Base-by-base conservation (phyloP, 345 rosid species). In the Pseudoturritis turrita region DNA sequence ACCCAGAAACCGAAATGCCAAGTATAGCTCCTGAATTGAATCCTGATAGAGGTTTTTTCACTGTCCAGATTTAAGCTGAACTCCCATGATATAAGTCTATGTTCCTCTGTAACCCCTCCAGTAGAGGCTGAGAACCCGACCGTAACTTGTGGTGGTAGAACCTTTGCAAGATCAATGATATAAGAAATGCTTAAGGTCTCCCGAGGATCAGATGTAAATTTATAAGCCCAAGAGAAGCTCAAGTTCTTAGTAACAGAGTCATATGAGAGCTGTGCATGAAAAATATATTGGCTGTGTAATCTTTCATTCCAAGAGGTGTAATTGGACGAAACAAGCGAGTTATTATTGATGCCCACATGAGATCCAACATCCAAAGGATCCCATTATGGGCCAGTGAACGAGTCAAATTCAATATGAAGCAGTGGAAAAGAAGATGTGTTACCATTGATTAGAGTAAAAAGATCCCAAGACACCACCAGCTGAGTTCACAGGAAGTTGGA, bases 81-180 rank as follows among this genome's bases (percentile, higher is more conserved):
- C 18, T 73, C 79, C 86, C 86, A 83, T 0, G 82, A 77, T 1
- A 62, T 12, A 9, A 83, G 71, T 4, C 15, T 70, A 40, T 83
- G 83, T 7, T 29, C 22, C 22, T 67, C 79, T 10, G 17, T 26
- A 11, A 0, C 0, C 3, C 12, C 0, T 31, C 81, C 62, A 10
- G 84, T 65, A 9, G 85, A 62, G 2, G 90, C 88, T 25, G 80
- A 65, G 31, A 77, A 82, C 9, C 89, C 84, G 0, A 86, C 10
- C 15, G 44, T 76, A n/a, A 80, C 78, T 71, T 68, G 56, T 45
- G 81, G 47, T 10, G 82, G 81, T 25, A 83, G 61, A 77, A 72
- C 67, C 22, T 19, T 47, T 49, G 13, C 72, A 13, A 86, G 68
- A 73, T 83, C 83, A 1, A 86, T 64, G 18, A 62, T 64, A 36